Evolutionary conservation across 495 filamentous ascomycete species (phyloP), one percentile per base, ranked within the genome.

Genomic region (Aspergillus conjunctus): DNA sequence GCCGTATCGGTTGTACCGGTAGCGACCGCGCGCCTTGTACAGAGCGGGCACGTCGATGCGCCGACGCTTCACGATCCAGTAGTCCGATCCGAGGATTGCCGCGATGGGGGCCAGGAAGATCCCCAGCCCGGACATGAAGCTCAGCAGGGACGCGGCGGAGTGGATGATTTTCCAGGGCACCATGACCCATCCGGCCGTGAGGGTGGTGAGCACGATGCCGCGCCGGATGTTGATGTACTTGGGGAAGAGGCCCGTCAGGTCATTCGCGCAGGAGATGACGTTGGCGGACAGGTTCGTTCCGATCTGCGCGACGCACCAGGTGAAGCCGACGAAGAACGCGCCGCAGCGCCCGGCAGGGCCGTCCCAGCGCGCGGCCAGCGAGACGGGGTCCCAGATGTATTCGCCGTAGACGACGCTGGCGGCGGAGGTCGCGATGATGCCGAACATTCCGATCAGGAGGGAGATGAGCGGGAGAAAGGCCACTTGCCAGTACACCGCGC

Each of bases 161-260:
- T 54, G 43, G 17, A 54, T 54, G 52, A 54, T 54, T n/a, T 54
- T 54, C 52, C 52, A 54, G 17, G 52, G 52, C 0, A 54, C 52
- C 52, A 54, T 54, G 17, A 54, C 12, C 52, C 52, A 54, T 3
- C 52, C 52, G 3, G 52, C 52, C 1, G 52, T 54, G 33, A 54
- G 12, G 7, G 52, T 54, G 52, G 52, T 54, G 17, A 54, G 33
- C 34, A 54, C 22, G 34, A 54, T 54, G 12, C 52, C 52, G 8
- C 52, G 52, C 8, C 52, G 52, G 34, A 54, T 54, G 37, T 54
- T 54, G 52, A 54, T 43, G 52, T 54, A 54, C 43, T 54, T 54
- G 17, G 52, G 52, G 33, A 21, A 54, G 9, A 54, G 21, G 20
- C 52, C 18, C 0, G 52, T 54, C 3, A 54, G 37, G 12, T 54